These are phyloP conservation scores for Penicillium macrosclerotiorum DNA, from an alignment of 495 filamentous ascomycete genomes.

Conservation along the genomic window DNA sequence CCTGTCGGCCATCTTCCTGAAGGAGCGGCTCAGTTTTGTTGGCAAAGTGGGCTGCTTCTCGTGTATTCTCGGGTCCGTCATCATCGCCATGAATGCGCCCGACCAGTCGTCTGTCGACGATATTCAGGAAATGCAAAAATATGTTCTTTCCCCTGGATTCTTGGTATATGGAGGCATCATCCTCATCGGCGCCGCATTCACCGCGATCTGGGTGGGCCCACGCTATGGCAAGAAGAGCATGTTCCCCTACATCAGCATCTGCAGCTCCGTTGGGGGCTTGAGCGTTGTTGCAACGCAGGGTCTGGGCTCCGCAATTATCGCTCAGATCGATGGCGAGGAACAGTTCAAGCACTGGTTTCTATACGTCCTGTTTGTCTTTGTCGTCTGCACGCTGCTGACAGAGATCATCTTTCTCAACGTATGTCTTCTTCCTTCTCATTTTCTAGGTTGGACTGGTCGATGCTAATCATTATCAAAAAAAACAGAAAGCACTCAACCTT, in stretches of 20 bases:
- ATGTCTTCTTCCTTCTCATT: slow-evolving; percentile 35
- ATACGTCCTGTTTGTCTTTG: slow-evolving; percentile 89
- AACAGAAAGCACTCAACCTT: slow-evolving; percentile 94
- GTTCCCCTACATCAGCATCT: slow-evolving; percentile 95
- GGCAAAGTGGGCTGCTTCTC: slow-evolving; percentile 95
- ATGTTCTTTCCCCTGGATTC: slow-evolving; percentile 86
- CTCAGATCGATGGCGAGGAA: slow-evolving; percentile 71
- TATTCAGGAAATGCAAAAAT: slow-evolving; percentile 91
- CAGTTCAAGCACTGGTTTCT: slow-evolving; percentile 99
- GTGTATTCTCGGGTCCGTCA: slow-evolving; percentile 88
- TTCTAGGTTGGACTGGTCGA: background rate
- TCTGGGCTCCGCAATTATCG: slow-evolving; percentile 84
- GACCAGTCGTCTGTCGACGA: slow-evolving; percentile 76
- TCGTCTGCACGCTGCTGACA: slow-evolving; percentile 79
- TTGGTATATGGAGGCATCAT: slow-evolving; percentile 81
- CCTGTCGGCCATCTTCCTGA: slow-evolving; percentile 92
- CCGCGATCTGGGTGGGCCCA: slow-evolving; percentile 81
- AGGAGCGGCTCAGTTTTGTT: slow-evolving; percentile 91
- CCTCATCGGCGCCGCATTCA: slow-evolving; percentile 66
- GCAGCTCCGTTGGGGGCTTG: slow-evolving; percentile 89
- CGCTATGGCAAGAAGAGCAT: slow-evolving; percentile 95
- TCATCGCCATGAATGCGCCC: slow-evolving; percentile 94
- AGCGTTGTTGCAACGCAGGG: slow-evolving; percentile 96
- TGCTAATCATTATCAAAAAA: slow-evolving; percentile 22
- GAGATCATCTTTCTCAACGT: slow-evolving; percentile 97